Percentiles rank a stretch among this genome's conserved stretches.
phyloP scores from a whole-genome alignment of 83 land plant genomes.

The Larix sibirica region DNA sequence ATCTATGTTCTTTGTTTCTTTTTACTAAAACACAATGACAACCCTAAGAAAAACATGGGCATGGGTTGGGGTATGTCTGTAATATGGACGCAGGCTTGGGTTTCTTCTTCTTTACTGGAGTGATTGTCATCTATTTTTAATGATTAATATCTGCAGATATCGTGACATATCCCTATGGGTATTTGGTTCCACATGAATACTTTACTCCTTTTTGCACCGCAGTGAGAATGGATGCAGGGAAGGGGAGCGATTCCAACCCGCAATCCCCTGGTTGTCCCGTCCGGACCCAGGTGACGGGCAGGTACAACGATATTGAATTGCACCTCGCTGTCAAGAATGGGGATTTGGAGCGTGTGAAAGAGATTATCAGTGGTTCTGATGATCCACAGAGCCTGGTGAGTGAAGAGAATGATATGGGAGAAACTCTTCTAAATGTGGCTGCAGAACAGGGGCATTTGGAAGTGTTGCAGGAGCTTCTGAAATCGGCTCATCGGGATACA shows the following conservation, averaged over 20 bases:
- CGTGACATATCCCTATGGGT: too few species aligned
- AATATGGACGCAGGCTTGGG: too few species aligned
- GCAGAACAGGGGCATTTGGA: conserved; percentile 56
- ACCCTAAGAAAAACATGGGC: too few species aligned
- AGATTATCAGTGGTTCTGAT: conserved; percentile 41
- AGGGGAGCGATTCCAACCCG: not conserved
- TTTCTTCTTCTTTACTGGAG: too few species aligned
- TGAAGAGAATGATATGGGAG: conserved; percentile 65
- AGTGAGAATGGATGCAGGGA: not conserved
- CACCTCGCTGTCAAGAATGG: conserved; percentile 69
- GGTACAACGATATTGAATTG: conserved; percentile 69
- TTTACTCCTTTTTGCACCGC: too few species aligned
- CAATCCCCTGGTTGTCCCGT: conserved; percentile 22
- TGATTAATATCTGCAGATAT: too few species aligned
- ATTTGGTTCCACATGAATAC: too few species aligned
- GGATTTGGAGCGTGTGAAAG: conserved; percentile 43
- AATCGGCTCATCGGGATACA: conserved; percentile 35
- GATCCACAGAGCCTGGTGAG: conserved; percentile 53
- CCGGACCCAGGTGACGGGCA: conserved; percentile 55
- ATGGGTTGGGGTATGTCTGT: too few species aligned
- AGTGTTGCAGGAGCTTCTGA: conserved; percentile 56
- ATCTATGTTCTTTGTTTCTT: too few species aligned
- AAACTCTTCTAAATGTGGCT: conserved; percentile 58
- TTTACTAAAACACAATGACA: too few species aligned
- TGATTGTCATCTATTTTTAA: too few species aligned